Evolutionary conservation across 1,284 basidiomycete species (phyloP), one percentile per base, ranked within the genome.

Genomic region (Neolentinus lepideus): DNA sequence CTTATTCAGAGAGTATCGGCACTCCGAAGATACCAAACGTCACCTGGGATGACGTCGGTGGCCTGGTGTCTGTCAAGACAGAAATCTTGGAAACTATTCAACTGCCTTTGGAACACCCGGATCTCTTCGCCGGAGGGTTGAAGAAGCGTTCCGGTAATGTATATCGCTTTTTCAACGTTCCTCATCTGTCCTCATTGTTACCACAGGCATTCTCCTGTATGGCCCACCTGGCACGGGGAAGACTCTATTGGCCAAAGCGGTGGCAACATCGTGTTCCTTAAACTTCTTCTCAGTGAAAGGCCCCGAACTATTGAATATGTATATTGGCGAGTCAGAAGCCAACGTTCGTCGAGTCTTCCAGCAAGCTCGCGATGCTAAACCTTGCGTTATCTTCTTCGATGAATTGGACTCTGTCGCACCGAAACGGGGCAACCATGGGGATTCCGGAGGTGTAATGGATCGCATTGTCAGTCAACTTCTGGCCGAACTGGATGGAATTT

Each of bases 81-180:
- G 96, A 98, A 63, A 98, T 99, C 56, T 75, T 99, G 61, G 96
- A 99, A 64, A 99, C 96, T 16, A 92, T 99, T 51, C 95, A 99
- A 67, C 75, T 99, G 2, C 97, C 97, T 0, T 75, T 99, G 25
- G 92, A 98, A 58, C 86, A 93, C 66, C 96, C 97, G 1, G 94
- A 98, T 64, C 73, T 99, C 1, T 99, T 99, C 70, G 81, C 86
- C 3, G 85, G 90, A 58, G 96, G 96, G 1, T 73, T 99, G 22
- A 99, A 99, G 74, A 97, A 98, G 70, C 83, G 97, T 61, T 97
- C 94, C 57, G 95, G 94, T 90, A 64, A 57, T 26, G 26, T 10
- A 24, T 26, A 3, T 27, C n/a, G 12, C 52, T 21, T 16, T 1
- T 9, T 48, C n/a, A n/a, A n/a, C n/a, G n/a, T n/a, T 29, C 16